Evolutionary conservation across 179 eudicot genomes (phyloP).

Genomic region (Monotropa hypopitys): DNA sequence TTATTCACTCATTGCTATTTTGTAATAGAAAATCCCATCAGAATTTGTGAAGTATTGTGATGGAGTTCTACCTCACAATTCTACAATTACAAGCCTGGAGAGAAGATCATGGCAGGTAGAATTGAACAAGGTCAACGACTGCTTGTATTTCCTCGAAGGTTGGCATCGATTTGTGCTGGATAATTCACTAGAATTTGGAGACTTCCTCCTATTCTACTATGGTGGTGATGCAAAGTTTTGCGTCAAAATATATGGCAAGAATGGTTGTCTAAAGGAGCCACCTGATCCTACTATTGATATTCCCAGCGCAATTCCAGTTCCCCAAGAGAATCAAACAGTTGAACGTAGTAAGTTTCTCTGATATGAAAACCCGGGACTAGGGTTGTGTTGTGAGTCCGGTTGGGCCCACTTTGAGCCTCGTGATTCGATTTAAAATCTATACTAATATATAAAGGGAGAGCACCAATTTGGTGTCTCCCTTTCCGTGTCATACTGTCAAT

Average conservation of each 20-base stretch:
- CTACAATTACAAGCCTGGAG: constrained; percentile 3
- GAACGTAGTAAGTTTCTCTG: not conserved
- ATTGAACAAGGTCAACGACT: not conserved
- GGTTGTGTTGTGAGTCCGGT: not conserved
- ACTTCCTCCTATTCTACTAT: not conserved
- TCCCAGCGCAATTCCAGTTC: not conserved
- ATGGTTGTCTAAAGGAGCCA: not conserved
- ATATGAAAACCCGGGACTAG: not conserved
- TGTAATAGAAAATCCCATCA: constrained; percentile 10
- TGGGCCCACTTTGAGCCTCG: not conserved
- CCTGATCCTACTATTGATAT: not conserved
- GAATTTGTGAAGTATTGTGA: constrained; percentile 9
- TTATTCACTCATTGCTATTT: not conserved
- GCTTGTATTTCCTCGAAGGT: constrained; percentile 9
- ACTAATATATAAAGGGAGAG: too few species aligned
- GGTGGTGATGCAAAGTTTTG: constrained; percentile 1
- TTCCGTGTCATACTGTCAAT: too few species aligned
- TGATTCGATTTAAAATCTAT: not conserved
- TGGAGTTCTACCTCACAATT: not conserved
- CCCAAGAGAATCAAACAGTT: not conserved
- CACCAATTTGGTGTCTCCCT: too few species aligned
- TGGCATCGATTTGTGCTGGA: constrained; percentile 14
- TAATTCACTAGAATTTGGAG: constrained; percentile 9
- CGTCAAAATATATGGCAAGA: not conserved
- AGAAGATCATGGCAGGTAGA: constrained; percentile 10